These are phyloP conservation scores for Spencermartinsiella ligniputridi DNA, from an alignment of 1,139 yeast species.

Conservation along the genomic window DNA sequence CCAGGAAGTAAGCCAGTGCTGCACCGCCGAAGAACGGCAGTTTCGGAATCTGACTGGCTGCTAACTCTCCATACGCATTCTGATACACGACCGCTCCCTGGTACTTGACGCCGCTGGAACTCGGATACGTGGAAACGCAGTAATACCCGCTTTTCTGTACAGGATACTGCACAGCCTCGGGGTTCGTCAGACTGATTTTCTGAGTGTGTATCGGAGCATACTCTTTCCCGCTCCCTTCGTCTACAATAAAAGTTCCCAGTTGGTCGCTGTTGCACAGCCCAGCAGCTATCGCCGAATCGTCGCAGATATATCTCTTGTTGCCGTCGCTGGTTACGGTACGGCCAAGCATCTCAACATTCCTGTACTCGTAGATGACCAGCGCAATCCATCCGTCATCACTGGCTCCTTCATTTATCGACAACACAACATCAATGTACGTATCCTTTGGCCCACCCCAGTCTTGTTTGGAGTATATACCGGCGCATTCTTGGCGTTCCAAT, in stretches of 20 bases:
- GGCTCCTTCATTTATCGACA: constrained; percentile 40
- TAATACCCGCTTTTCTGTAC: constrained; percentile 81
- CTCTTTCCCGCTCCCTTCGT: constrained; percentile 37
- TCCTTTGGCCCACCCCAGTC: constrained; percentile 80
- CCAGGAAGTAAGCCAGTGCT: constrained; percentile 77
- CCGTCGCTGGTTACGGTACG: constrained; percentile 37
- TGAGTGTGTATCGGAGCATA: constrained; percentile 56
- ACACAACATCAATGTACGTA: constrained; percentile 39
- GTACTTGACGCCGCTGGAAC: constrained; percentile 42
- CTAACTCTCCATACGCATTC: constrained; percentile 83
- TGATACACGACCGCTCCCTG: constrained; percentile 70
- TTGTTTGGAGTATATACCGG: constrained; percentile 82
- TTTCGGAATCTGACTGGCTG: constrained; percentile 90
- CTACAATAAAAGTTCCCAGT: constrained; percentile 58
- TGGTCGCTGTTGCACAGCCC: constrained; percentile 54
- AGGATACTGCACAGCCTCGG: constrained; percentile 57
- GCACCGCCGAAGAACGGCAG: constrained; percentile 83
- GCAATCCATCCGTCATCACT: constrained; percentile 44
- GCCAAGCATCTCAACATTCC: constrained; percentile 71
- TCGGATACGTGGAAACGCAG: constrained; percentile 71
- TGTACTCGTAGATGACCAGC: constrained; percentile 76
- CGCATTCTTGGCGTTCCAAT: constrained; percentile 60
- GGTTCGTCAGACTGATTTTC: constrained; percentile 52
- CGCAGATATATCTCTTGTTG: constrained; percentile 62
- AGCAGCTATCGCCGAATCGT: constrained; percentile 56